Evolutionary conservation across 139 green algal genomes (phyloP), one percentile per base, ranked within the genome.

Genomic region (Coccomyxa sp.): DNA sequence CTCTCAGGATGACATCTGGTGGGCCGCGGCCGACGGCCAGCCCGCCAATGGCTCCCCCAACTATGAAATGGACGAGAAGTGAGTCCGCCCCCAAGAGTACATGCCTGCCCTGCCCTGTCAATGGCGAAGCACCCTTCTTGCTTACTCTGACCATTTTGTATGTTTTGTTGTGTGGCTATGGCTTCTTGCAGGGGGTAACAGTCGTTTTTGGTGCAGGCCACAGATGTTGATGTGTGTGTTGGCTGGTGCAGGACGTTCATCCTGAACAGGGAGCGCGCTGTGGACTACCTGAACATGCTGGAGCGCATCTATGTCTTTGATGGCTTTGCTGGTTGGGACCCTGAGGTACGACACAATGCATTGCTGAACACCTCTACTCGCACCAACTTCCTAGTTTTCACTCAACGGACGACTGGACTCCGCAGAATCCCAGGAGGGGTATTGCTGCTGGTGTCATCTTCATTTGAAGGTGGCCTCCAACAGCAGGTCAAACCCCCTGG

Each of bases 251-350:
- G 87, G 76, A 96, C 95, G 1, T 98, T 98, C 87, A 60, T 93
- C 18, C 82, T 94, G 51, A 97, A 96, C 84, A 87, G 95, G 10
- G 94, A 98, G 85, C 87, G 93, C 0, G 95, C 94, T 11, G 90
- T 98, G 18, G 92, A 95, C 82, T 98, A 96, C 88, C 86, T 98
- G 21, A 98, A 98, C 88, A 93, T 89, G 75, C 86, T 96, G 82
- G 91, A 94, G n/a, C 82, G 88, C 11, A 85, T 97, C 16, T 97
- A 94, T 82, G 90, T 96, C 4, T 93, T 96, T 78, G 94, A 98
- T 83, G 95, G 93, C 27, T 98, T 90, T 85, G 94, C 92, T n/a
- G 95, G 95, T 77, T 97, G 93, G 94, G 90, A 95, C 77, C 82
- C 87, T 15, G 82, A 85, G 84, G 86, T 91, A 13, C 60, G 83